These are phyloP conservation scores for Camellia oleifera DNA, from an alignment of 179 eudicot genomes.

Conservation along the genomic window DNA sequence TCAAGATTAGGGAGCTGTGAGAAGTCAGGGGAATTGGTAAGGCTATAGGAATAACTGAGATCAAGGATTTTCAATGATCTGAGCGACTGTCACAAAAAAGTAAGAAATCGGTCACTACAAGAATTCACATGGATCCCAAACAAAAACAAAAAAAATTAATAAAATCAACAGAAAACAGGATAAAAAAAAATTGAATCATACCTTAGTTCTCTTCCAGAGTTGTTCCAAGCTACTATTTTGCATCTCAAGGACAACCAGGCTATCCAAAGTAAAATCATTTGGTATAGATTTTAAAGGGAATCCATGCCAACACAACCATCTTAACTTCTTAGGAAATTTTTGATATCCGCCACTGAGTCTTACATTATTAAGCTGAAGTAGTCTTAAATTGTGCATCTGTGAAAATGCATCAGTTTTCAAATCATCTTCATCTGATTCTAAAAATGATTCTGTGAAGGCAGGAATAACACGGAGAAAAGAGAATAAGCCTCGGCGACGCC, in stretches of 20 bases:
- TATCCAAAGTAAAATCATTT: slow-evolving; percentile 1
- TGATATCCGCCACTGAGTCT: slow-evolving; percentile 8
- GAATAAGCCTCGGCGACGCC: not conserved
- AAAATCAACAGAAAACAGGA: not conserved
- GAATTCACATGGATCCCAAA: not conserved
- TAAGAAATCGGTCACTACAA: not conserved
- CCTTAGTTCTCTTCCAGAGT: slow-evolving; percentile 14
- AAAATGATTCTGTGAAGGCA: not conserved
- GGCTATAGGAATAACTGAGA: slow-evolving; percentile 4
- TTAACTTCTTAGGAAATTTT: not conserved
- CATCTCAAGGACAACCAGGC: slow-evolving; percentile 17
- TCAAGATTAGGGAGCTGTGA: slow-evolving; percentile 6
- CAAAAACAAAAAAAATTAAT: not conserved
- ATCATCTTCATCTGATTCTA: not conserved
- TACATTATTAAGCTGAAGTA: slow-evolving; percentile 8
- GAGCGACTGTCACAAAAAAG: not conserved
- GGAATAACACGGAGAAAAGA: not conserved
- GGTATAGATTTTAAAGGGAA: slow-evolving; percentile 11
- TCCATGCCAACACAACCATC: slow-evolving; percentile 18
- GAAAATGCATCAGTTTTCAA: slow-evolving; percentile 9
- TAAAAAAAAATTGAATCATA: not conserved
- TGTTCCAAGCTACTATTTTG: slow-evolving; percentile 1
- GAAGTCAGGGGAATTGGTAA: slow-evolving; percentile 15
- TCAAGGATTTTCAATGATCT: slow-evolving; percentile 11
- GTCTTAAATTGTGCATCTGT: slow-evolving; percentile 14